Evolutionary conservation across 306 rosid species (phyloP), one percentile per base, ranked within the genome.

Genomic region (Trifolium pratense): DNA sequence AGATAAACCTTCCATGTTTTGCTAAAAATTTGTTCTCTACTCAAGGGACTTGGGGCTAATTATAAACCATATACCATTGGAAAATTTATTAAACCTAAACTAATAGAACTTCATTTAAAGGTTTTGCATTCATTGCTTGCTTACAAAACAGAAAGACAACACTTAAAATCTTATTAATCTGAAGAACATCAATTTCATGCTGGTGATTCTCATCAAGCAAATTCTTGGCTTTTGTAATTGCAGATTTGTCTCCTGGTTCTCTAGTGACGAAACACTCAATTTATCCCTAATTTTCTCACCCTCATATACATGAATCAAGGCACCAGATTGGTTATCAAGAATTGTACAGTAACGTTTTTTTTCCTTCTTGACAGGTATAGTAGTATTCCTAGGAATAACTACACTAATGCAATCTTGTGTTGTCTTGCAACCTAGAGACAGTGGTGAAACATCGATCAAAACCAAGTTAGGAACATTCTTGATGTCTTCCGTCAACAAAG

Each of bases 281-380:
- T 45, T 45, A 45, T 12, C 49, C 49, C 18, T 46, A 46, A 20
- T 14, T 46, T 17, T 45, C 52, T 46, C 52, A 1, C 8, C 52
- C 8, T 46, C 52, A 46, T 46, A 14, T 14, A 46, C 18, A 6
- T 0, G 5, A 6, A 46, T 46, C 0, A 0, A 5, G 52, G 1
- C 8, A 0, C 17, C 15, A 5, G 8, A 5, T 1, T 12, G 6
- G 6, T 46, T 46, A 15, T 46, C 52, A 0, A 13, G 0, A 45
- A 0, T 0, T 4, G 52, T 45, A 0, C 0, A 0, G 13, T 0
- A 45, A 0, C 0, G 7, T 4, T 5, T 4, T 6, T 14, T n/a
- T n/a, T n/a, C n/a, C 20, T 1, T 48, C 18, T 15, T 48, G 53
- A 1, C 20, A 48, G 20, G 53, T n/a, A 48, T 15, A 15, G 18